Percentiles rank a stretch among this genome's conserved stretches.
Conservation (phyloP, 352 stramenopile genomes). For the Phytophthora fragariae region DNA sequence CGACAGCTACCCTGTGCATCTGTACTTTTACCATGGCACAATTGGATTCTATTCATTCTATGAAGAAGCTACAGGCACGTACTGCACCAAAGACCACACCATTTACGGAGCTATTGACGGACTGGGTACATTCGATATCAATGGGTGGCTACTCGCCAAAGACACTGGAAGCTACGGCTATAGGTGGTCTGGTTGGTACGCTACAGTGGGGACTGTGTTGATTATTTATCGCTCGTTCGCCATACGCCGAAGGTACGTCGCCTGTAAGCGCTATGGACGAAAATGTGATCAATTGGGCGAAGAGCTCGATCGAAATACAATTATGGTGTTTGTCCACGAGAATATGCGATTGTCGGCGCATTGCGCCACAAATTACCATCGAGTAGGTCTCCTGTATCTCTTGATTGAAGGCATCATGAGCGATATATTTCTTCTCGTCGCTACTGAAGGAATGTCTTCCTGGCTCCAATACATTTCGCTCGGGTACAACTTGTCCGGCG, state of each 20-base stretch:
- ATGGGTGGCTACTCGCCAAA: background rate
- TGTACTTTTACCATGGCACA: background rate
- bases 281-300: slow-evolving; percentile 11
- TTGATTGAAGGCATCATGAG: slow-evolving; percentile 35
- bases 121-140: background rate
- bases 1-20: background rate
- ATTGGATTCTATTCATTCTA: slow-evolving; percentile 1
- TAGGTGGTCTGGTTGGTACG: slow-evolving; percentile 18
- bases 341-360: slow-evolving; percentile 32
- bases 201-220: slow-evolving; percentile 7
- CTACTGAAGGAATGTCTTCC: slow-evolving; percentile 20
- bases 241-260: slow-evolving; percentile 21
- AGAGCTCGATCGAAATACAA: slow-evolving; percentile 8
- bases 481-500: slow-evolving; percentile 34
- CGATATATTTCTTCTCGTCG: slow-evolving; percentile 37
- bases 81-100: background rate
- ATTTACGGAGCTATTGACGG: background rate
- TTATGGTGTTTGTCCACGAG: slow-evolving; percentile 37
- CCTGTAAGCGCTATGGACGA: slow-evolving; percentile 19
- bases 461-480: slow-evolving; percentile 34
- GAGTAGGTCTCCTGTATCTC: slow-evolving; percentile 27
- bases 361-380: slow-evolving; percentile 34
- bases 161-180: background rate
- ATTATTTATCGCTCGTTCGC: slow-evolving; percentile 15
- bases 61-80: background rate